These are phyloP conservation scores for Davidsoniella virescens DNA, from an alignment of 2,329 filamentous ascomycete species.

Conservation along the genomic window DNA sequence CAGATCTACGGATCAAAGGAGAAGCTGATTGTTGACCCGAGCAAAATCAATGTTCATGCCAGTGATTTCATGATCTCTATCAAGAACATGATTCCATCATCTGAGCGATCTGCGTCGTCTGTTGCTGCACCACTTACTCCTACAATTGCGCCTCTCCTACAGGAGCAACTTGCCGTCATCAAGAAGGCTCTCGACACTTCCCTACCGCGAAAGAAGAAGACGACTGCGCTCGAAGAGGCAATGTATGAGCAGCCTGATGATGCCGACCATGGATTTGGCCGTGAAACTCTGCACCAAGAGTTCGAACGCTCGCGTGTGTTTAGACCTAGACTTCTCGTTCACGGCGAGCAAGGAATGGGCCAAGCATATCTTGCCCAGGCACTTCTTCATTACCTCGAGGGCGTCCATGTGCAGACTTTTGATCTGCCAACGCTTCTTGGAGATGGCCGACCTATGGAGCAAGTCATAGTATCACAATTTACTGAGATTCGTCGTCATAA, in stretches of 20 bases:
- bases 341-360: conserved; percentile 77
- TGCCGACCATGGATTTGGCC: conserved; percentile 65
- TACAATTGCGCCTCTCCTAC: conserved; percentile 65
- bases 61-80: conserved; percentile 96
- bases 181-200: conserved; percentile 54
- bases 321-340: conserved; percentile 70
- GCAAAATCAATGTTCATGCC: conserved; percentile 69
- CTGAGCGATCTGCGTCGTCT: conserved; percentile 74
- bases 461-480: conserved; percentile 79
- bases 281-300: conserved; percentile 57
- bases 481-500: conserved; percentile 87
- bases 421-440: conserved; percentile 76
- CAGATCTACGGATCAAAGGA: conserved; percentile 87
- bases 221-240: conserved; percentile 83
- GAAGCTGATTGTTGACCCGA: conserved; percentile 76
- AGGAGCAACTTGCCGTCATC: conserved; percentile 54
- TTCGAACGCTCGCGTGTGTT: conserved; percentile 84
- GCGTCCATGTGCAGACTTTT: conserved; percentile 86
- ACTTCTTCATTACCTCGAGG: conserved; percentile 78
- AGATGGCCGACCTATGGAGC: conserved; percentile 70
- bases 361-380: conserved; percentile 79
- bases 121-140: conserved; percentile 68
- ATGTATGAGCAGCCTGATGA: conserved; percentile 79
- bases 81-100: conserved; percentile 92
- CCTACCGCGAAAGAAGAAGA: conserved; percentile 69